Evolutionary conservation across 495 filamentous ascomycete species (phyloP), one percentile per base, ranked within the genome.

Genomic region (Penicillium pulvis): DNA sequence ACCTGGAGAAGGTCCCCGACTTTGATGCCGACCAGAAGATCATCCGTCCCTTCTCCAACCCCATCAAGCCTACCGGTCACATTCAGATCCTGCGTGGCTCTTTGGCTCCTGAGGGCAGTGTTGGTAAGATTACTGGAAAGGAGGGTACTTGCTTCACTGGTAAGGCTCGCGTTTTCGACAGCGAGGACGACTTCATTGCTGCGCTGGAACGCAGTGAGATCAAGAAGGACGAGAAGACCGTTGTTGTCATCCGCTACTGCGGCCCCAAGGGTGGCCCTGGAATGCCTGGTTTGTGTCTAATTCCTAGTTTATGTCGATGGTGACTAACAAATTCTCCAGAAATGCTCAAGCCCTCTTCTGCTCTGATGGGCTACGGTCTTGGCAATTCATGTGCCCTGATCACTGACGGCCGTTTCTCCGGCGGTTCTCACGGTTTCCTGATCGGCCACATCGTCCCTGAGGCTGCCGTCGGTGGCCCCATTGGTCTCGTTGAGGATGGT

Each of bases 61-160:
- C 94, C 24, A 93, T 98, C 82, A 98, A 98, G 79, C 61, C 79
- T 28, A 96, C 92, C 4, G 94, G 94, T 51, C 94, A 98, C 75
- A 96, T 98, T 70, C 93, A 97, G 77, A 98, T 98, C 71, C 85
- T 98, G 19, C 89, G 92, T 52, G 94, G 94, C 35, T 88, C 87
- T 6, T 83, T 98, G 28, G 91, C 94, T 2, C 94, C 94, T 1
- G 94, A 89, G 57, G 94, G 94, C 51, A 89, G 85, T 61, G 94
- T 98, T 14, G 94, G 93, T 59, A 98, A 98, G 81, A 98, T 98
- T 74, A 98, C 94, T 9, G 94, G 94, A 58, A 98, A 98, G 76
- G 94, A 98, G 72, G 94, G 94, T 20, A 82, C 88, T n/a, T 73
- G 79, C 9, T 98, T 98, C 78, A 88, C 81, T 17, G 94, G 94